phyloP scores from a whole-genome alignment of 305 asterid genomes.

The Fraxinus xanthoxyloides region DNA sequence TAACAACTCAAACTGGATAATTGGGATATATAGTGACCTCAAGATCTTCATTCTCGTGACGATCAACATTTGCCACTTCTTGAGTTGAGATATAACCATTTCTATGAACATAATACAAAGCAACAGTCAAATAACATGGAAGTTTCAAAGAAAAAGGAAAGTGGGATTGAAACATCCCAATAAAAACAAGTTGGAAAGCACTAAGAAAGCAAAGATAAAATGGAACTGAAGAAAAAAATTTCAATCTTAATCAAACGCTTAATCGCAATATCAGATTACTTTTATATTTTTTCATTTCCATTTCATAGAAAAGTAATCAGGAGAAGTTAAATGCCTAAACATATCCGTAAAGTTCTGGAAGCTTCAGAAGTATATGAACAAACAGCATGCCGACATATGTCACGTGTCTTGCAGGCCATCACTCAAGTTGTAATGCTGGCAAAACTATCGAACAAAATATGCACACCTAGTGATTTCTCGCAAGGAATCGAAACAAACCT shows the following conservation, averaged over 20 bases:
- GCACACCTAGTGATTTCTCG: background rate
- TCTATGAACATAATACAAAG: constrained; percentile 33
- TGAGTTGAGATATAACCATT: constrained; percentile 36
- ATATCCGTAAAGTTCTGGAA: background rate
- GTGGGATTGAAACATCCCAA: background rate
- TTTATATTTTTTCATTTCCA: background rate
- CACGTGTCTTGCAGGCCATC: background rate
- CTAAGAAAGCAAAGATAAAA: background rate
- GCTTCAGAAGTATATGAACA: constrained; percentile 1
- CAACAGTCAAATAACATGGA: constrained; percentile 19
- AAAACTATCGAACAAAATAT: background rate
- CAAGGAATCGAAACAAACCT: constrained; percentile 38
- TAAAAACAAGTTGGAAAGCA: constrained; percentile 1
- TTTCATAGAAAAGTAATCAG: background rate
- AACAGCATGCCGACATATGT: background rate
- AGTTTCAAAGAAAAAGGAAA: constrained; percentile 6
- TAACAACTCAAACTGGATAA: background rate
- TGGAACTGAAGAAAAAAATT: background rate
- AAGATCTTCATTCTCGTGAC: constrained; percentile 31
- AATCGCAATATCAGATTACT: background rate
- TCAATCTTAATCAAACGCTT: background rate
- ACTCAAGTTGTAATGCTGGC: constrained; percentile 1
- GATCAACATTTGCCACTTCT: constrained; percentile 24
- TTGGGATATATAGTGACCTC: constrained; percentile 41
- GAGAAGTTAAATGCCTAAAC: background rate